A percentile compares a stretch with the other conserved stretches of the same genome.
Conservation (phyloP, 768 basidiomycete genomes). For the Saitozyma sp. region DNA sequence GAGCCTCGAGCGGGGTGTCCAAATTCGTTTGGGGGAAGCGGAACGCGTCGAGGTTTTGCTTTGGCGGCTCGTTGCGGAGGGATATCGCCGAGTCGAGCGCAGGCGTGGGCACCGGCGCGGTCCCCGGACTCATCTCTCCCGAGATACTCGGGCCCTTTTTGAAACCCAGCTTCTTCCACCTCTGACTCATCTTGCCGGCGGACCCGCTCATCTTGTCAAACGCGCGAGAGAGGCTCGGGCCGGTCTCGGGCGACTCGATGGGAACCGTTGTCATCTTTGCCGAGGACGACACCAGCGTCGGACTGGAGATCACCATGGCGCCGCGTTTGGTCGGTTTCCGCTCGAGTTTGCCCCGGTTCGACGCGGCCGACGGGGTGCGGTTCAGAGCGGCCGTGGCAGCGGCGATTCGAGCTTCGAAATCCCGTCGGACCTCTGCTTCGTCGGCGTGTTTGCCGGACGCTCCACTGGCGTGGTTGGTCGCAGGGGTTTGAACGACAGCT, state of each 20-base stretch:
- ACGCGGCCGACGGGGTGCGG: conserved; percentile 28
- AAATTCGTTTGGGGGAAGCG: conserved; percentile 15
- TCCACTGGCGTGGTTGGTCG: not conserved
- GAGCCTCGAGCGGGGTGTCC: not conserved
- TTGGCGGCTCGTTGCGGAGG: not conserved
- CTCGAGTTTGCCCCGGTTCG: conserved; percentile 18
- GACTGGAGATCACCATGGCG: conserved; percentile 39
- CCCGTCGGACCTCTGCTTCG: conserved; percentile 16
- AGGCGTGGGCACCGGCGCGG: conserved; percentile 1
- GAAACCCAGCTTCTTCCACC: conserved; percentile 42
- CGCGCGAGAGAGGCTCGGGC: not conserved
- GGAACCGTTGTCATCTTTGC: conserved; percentile 12
- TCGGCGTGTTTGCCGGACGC: not conserved
- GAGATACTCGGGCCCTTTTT: conserved; percentile 20
- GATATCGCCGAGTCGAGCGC: conserved; percentile 10
- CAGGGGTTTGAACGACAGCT: too few species aligned
- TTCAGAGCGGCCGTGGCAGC: conserved; percentile 41
- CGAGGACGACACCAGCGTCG: conserved; percentile 40
- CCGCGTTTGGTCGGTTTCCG: conserved; percentile 34
- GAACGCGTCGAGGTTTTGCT: conserved; percentile 28
- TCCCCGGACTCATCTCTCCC: not conserved
- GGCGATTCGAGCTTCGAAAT: conserved; percentile 44
- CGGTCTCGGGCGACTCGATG: conserved; percentile 2
- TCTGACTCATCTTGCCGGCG: conserved; percentile 30
- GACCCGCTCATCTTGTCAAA: conserved; percentile 37